Conservation (phyloP, 139 green algal genomes). For the Tetratostichococcus sp. region DNA sequence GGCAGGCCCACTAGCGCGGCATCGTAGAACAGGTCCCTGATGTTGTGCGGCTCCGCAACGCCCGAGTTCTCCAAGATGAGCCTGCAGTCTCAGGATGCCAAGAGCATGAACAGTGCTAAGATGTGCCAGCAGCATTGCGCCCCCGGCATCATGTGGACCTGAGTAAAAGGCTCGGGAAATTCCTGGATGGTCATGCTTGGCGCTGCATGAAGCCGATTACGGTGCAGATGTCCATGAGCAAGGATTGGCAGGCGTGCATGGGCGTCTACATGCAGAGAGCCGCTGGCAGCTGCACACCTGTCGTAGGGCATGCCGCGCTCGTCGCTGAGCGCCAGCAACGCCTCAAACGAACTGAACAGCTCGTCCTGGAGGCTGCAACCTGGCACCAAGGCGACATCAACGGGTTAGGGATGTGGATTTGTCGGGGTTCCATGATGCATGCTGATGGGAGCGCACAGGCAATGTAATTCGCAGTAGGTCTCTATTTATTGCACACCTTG, state of each 20-base stretch:
- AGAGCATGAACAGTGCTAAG: too few species aligned
- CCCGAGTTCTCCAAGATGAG: conserved; percentile 92
- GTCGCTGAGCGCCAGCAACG: conserved; percentile 72
- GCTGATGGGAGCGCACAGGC: not conserved
- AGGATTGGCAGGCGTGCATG: too few species aligned
- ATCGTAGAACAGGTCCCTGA: conserved; percentile 86
- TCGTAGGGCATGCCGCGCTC: conserved; percentile 66
- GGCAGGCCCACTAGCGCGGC: conserved; percentile 25
- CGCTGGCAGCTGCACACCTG: conserved; percentile 29
- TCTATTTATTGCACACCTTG: too few species aligned
- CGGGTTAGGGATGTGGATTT: too few species aligned
- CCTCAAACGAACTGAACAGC: conserved; percentile 83
- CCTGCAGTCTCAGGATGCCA: conserved; percentile 22
- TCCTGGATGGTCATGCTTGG: too few species aligned
- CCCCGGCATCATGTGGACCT: too few species aligned
- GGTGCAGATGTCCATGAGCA: too few species aligned
- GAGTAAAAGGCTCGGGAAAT: too few species aligned
- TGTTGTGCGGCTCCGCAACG: conserved; percentile 88
- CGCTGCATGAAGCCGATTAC: too few species aligned
- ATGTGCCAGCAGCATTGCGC: not conserved
- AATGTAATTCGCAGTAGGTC: too few species aligned
- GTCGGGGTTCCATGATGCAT: too few species aligned
- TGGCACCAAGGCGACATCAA: conserved; percentile 16
- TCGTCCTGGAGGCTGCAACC: conserved; percentile 84
- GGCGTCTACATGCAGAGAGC: too few species aligned